These are phyloP conservation scores for Phanerochaete sordida DNA, from an alignment of 768 basidiomycete genomes.

Conservation along the genomic window DNA sequence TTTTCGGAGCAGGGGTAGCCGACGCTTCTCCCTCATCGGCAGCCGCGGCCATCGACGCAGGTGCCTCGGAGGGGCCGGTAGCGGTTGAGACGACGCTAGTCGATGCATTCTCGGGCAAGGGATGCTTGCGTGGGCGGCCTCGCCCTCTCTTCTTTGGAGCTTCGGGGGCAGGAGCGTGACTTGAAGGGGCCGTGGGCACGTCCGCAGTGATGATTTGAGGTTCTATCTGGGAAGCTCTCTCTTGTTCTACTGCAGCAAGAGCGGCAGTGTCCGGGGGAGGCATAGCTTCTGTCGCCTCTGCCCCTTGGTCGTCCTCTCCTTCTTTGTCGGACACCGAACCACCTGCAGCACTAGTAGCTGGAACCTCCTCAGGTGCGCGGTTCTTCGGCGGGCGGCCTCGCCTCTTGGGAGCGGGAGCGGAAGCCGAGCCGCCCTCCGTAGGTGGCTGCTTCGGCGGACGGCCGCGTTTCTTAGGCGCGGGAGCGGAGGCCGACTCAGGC, in stretches of 20 bases:
- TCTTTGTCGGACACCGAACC: neutral
- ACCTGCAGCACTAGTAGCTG: neutral
- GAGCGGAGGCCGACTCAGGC: neutral
- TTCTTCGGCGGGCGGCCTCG: neutral
- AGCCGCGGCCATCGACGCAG: no score
- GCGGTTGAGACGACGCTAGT: neutral
- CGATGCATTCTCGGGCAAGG: neutral
- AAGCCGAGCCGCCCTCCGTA: neutral
- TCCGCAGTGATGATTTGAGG: no score
- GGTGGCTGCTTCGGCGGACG: constrained; percentile 1
- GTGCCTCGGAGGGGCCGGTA: neutral
- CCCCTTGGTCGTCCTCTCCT: neutral
- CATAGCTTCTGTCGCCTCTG: neutral
- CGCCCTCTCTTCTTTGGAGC: constrained; percentile 1
- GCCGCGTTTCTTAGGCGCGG: constrained; percentile 1
- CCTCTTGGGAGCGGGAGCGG: neutral
- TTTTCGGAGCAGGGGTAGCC: neutral
- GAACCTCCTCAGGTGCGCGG: neutral
- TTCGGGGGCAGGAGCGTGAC: neutral
- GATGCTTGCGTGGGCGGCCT: neutral
- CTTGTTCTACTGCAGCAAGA: no score
- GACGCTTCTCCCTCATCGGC: neutral
- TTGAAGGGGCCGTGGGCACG: neutral
- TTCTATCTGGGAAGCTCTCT: no score
- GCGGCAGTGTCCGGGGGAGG: no score